Conservation (phyloP, 495 filamentous ascomycete species). For the Hypomontagnella monticulosa region DNA sequence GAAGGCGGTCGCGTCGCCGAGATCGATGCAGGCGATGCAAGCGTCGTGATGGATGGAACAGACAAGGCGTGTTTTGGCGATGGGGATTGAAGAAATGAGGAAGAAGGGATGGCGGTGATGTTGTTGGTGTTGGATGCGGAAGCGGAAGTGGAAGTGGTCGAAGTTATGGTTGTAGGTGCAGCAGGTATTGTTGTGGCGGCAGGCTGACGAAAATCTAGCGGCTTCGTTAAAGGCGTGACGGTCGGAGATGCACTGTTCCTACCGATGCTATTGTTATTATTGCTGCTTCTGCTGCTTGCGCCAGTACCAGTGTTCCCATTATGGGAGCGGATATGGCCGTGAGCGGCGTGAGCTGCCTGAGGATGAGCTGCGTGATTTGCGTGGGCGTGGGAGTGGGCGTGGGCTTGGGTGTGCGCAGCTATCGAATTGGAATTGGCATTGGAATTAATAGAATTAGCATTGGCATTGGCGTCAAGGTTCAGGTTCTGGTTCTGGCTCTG, state of each 20-base stretch:
- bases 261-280: slow-evolving; percentile 5
- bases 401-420: slow-evolving; percentile 25
- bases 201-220: slow-evolving; percentile 49
- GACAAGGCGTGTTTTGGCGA: slow-evolving; percentile 35
- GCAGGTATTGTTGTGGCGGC: slow-evolving; percentile 22
- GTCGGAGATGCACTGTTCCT: slow-evolving; percentile 41
- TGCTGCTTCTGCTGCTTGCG: slow-evolving; percentile 22
- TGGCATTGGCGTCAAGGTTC: slow-evolving; percentile 19
- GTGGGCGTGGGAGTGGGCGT: slow-evolving; percentile 12
- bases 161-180: slow-evolving; percentile 1
- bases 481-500: slow-evolving; percentile 23
- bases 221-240: slow-evolving; percentile 41
- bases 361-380: slow-evolving; percentile 13
- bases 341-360: slow-evolving; percentile 12
- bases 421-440: slow-evolving; percentile 28
- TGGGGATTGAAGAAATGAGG: slow-evolving; percentile 53
- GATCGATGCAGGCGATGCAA: slow-evolving; percentile 28
- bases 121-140: slow-evolving; percentile 15
- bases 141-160: neutral
- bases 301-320: slow-evolving; percentile 33
- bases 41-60: slow-evolving; percentile 37
- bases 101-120: slow-evolving; percentile 43
- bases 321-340: slow-evolving; percentile 26
- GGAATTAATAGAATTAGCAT: slow-evolving; percentile 22
- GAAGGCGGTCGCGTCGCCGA: slow-evolving; percentile 38